These are phyloP conservation scores for Schizothecium vesticola DNA, from an alignment of 495 filamentous ascomycete genomes.

Conservation along the genomic window DNA sequence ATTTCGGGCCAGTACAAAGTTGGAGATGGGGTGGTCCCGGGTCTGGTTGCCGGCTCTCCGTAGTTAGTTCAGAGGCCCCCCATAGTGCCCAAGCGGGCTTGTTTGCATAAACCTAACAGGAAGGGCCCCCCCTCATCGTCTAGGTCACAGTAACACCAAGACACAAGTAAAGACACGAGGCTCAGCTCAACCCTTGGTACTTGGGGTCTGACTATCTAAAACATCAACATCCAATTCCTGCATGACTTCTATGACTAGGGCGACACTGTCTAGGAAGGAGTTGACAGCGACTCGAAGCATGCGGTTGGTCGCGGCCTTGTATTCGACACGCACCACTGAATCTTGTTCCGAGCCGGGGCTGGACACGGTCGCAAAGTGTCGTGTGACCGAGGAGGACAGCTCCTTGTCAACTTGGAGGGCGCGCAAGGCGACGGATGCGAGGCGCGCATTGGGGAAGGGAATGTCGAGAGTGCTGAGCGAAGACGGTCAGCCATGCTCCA, in stretches of 20 bases:
- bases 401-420: conserved; percentile 83
- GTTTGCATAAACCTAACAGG: too few relatives aligned
- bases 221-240: conserved; percentile 86
- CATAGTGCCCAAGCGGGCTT: not conserved
- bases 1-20: not conserved
- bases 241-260: conserved; percentile 79
- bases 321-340: conserved; percentile 65
- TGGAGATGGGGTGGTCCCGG: not conserved
- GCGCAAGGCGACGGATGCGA: conserved; percentile 70
- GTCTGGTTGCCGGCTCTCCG: not conserved
- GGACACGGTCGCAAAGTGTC: conserved; percentile 55
- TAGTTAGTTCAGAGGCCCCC: not conserved
- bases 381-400: conserved; percentile 73
- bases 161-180: not conserved
- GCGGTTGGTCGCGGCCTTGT: conserved; percentile 85
- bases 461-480: conserved; percentile 63
- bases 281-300: conserved; percentile 97
- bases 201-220: conserved; percentile 30
- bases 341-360: conserved; percentile 32
- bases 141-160: not conserved
- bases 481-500: conserved; percentile 1
- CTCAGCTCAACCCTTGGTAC: conserved; percentile 1
- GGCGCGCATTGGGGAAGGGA: conserved; percentile 75
- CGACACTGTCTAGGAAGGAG: conserved; percentile 91
- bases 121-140: not conserved